Base-by-base conservation (phyloP, 2,329 filamentous ascomycete genomes). In the Ophiostoma sp. region DNA sequence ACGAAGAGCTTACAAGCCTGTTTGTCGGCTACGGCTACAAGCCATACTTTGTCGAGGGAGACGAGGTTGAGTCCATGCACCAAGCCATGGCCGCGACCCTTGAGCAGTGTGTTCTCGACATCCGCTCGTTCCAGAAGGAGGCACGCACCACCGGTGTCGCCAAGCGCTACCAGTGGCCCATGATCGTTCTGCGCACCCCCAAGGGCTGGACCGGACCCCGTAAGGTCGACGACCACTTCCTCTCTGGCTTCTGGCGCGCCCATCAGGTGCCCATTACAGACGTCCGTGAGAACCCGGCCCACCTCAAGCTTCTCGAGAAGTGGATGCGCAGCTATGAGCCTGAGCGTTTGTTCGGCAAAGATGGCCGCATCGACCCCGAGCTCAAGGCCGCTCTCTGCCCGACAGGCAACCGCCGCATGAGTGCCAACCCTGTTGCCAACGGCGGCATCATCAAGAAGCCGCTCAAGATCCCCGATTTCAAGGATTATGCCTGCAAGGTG, bases 311-410 rank as follows among this genome's bases (percentile, higher is more conserved):
- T 1, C 83, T 93, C 6, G 90, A 93, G 77, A 78, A 85, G 42
- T 93, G 90, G 90, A 91, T 93, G 89, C 86, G 84, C 72, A 84
- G 85, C 73, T 93, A 93, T 76, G 84, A 89, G 73, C 90, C 90
- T 0, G 89, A 92, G 16, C 84, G 89, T 70, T 80, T 91, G 12
- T 92, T 92, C 73, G 84, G 84, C 72, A 77, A 85, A 68, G 79
- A 85, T 3, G 90, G 90, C 68, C 86, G 81, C 72, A 82, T 92
- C 64, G 82, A 86, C 62, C 77, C 82, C 0, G 86, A 89, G 70
- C 79, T 93, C 62, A 85, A 82, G 71, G 84, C 82, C 18, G 84
- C 82, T 38, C 80, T 93, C 14, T 87, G 87, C 64, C 90, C 90
- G 0, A 80, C 78, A 1, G 89, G 89, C 18, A 83, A 82, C 70